Base-by-base conservation (phyloP, 2,329 filamentous ascomycete genomes). In the Tolypocladium tundrense region DNA sequence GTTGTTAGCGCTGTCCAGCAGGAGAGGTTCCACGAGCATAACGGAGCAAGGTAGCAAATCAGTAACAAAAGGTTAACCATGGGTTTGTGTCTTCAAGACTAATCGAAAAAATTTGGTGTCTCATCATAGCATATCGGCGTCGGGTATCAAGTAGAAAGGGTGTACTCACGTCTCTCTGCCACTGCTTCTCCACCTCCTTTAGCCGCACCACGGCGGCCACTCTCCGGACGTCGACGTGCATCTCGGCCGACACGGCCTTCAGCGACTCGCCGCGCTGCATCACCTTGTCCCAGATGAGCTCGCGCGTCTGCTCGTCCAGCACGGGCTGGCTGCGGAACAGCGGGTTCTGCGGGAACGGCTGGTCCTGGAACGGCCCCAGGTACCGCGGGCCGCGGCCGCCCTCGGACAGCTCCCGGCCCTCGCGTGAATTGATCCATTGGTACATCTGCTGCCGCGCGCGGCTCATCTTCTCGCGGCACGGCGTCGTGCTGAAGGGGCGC, bases 31-130 rank as follows among this genome's bases (percentile, higher is more conserved):
- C 19, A 37, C 19, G 9, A 37, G 31, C 19, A n/a, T 13, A n/a
- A 37, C 4, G 31, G 48, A 35, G 48, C 4, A 37, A 37, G 10
- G 31, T 35, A 52, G 48, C 31, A 60, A 60, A 57, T 67, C 68
- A 69, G 66, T 57, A 61, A 59, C 65, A 65, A 67, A 70, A 64
- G 60, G 60, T 83, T 93, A 93, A 97, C 90, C 90, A 94, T 86
- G 80, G 85, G 72, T 57, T 59, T 78, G 74, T 86, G 92, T 97
- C 92, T 96, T 97, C 81, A 95, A 96, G 93, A 97, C 93, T 97
- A 96, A 97, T 97, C 93, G 93, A 88, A 59, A 51, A 87, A 87
- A 86, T 84, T 82, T 81, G 90, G 75, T 72, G 69, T 83, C 67
- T 74, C 82, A 85, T 85, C 82, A 84, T 73, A 84, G 84, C 81